These are phyloP conservation scores for Cercospora sp. DNA, from an alignment of 2,329 filamentous ascomycete genomes.

Conservation along the genomic window DNA sequence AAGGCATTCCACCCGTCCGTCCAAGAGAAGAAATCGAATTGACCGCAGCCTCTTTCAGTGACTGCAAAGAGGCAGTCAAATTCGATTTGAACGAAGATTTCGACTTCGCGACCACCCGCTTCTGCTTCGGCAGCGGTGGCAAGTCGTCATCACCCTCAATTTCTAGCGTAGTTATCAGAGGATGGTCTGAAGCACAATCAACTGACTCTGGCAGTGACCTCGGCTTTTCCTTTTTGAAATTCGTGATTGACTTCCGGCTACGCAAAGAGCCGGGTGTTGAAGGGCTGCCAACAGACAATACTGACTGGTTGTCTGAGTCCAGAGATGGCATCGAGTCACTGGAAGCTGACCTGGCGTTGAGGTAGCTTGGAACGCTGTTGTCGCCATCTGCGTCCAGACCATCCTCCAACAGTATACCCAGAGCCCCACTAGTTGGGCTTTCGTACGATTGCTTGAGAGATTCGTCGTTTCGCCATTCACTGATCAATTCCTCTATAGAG, in stretches of 20 bases:
- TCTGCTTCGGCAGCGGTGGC: constrained; percentile 31
- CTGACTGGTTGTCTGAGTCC: constrained; percentile 50
- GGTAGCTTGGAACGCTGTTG: constrained; percentile 44
- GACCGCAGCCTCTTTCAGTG: constrained; percentile 59
- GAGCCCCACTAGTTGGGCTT: constrained; percentile 37
- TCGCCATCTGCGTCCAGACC: constrained; percentile 48
- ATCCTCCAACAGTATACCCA: constrained; percentile 59
- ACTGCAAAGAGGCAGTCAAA: constrained; percentile 62
- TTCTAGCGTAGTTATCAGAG: constrained; percentile 50
- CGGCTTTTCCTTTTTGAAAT: constrained; percentile 49
- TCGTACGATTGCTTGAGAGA: constrained; percentile 35
- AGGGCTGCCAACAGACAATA: constrained; percentile 47
- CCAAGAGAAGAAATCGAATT: constrained; percentile 61
- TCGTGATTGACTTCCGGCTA: constrained; percentile 39
- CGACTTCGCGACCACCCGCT: constrained; percentile 44
- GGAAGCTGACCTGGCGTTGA: constrained; percentile 55
- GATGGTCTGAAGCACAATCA: constrained; percentile 60
- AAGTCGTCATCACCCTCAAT: constrained; percentile 39
- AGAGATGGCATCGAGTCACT: constrained; percentile 61
- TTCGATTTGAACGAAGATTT: constrained; percentile 62
- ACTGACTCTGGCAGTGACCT: constrained; percentile 53
- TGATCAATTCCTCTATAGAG: constrained; percentile 60
- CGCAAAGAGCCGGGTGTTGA: constrained; percentile 45
- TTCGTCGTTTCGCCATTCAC: constrained; percentile 55
- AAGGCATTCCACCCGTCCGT: constrained; percentile 38